Percentiles rank a stretch among this genome's conserved stretches.
Conservation (phyloP, 371 early-diverging fungal genomes). For the Apophysomyces variabilis region DNA sequence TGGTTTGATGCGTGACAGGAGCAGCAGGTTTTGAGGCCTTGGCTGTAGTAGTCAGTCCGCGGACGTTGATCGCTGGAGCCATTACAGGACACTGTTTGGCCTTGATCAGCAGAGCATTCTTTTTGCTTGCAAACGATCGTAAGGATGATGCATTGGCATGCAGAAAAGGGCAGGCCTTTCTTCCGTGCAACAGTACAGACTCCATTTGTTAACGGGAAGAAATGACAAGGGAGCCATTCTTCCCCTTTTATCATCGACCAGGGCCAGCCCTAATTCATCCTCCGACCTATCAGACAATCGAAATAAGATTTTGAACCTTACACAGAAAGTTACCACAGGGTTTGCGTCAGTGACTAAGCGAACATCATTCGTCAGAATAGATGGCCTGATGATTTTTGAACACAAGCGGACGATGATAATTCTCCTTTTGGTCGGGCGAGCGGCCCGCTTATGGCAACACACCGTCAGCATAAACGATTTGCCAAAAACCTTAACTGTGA, state of each 20-base stretch:
- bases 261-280: background rate
- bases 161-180: slow-evolving; percentile 80
- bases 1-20: slow-evolving; percentile 23
- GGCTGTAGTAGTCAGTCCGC: slow-evolving; percentile 31
- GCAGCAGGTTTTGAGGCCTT: slow-evolving; percentile 34
- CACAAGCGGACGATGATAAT: background rate
- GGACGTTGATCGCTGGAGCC: slow-evolving; percentile 70
- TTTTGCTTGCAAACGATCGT: slow-evolving; percentile 60
- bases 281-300: background rate
- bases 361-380: background rate
- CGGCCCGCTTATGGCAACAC: slow-evolving; percentile 9
- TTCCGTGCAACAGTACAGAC: slow-evolving; percentile 41
- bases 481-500: background rate
- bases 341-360: background rate
- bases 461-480: slow-evolving; percentile 2
- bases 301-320: too few relatives aligned
- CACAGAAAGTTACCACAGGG: background rate
- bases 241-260: slow-evolving; percentile 3
- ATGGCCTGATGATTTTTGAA: slow-evolving; percentile 2
- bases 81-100: slow-evolving; percentile 88
- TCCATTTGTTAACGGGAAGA: slow-evolving; percentile 36
- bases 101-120: slow-evolving; percentile 60
- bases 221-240: background rate
- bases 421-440: slow-evolving; percentile 7
- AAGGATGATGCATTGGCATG: slow-evolving; percentile 69